phyloP scores from a whole-genome alignment of 768 basidiomycete species.

The Mycena crocata region DNA sequence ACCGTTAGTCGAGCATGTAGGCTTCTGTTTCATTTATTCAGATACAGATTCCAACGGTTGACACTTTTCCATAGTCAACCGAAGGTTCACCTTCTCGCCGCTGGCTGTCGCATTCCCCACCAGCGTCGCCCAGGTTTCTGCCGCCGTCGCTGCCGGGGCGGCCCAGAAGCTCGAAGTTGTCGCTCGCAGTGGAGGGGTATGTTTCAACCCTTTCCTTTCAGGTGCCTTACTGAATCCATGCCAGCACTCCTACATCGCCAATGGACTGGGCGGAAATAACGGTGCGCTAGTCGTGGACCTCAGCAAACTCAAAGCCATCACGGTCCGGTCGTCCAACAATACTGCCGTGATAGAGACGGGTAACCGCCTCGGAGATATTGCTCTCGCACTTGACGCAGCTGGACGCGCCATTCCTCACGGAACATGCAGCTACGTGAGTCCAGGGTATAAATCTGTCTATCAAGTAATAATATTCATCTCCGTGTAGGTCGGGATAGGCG shows the following conservation, averaged over 20 bases:
- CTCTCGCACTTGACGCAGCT: constrained; percentile 49
- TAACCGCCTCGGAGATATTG: constrained; percentile 61
- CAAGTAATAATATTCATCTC: background rate
- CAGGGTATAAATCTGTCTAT: too few species aligned
- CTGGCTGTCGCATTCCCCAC: constrained; percentile 52
- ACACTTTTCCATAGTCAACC: constrained; percentile 47
- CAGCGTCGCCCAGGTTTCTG: constrained; percentile 48
- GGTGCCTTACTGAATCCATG: background rate
- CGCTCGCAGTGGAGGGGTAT: constrained; percentile 59
- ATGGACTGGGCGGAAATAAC: constrained; percentile 58
- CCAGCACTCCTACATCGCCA: constrained; percentile 64
- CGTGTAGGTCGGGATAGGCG: constrained; percentile 55
- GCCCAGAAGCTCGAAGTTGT: constrained; percentile 49
- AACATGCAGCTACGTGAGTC: constrained; percentile 58
- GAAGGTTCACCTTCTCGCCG: constrained; percentile 53
- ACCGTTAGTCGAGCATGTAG: constrained; percentile 24
- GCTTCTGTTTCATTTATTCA: background rate
- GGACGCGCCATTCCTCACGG: constrained; percentile 65
- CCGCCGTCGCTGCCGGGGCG: constrained; percentile 50
- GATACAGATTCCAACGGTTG: too few species aligned
- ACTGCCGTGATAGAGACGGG: constrained; percentile 57
- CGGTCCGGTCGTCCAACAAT: constrained; percentile 46
- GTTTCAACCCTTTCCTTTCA: constrained; percentile 19
- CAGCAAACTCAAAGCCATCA: constrained; percentile 51
- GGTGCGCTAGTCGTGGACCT: constrained; percentile 61